Evolutionary conservation across 208 protist genomes (phyloP), one percentile per base, ranked within the genome.

Genomic region (Herpetomonas samuelpessoai): DNA sequence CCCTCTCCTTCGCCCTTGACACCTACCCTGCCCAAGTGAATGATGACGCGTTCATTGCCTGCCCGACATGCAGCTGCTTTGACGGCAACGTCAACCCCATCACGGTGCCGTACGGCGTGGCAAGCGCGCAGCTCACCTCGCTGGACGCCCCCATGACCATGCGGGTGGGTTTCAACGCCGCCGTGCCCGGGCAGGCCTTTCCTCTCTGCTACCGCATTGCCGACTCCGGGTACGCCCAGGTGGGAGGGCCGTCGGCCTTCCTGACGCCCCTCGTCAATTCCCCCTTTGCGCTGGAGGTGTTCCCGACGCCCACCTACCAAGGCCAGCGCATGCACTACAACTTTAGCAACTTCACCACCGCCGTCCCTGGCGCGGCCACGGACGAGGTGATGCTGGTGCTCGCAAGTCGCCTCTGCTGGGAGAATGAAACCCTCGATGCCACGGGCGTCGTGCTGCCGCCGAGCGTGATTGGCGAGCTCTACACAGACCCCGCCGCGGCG

Each of bases 321-420:
- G 90, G 90, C 16, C 86, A 96, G 69, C 84, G 90, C 0, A 62
- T 96, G 48, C 25, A 41, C 35, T 79, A 83, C 74, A 83, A 52
- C 45, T 74, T 92, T 54, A 76, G 54, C 27, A 57, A 27, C 49
- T 86, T 83, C 67, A 71, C 62, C 35, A 44, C 52, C 9, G 31
- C 19, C 14, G 55, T 64, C 21, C 76, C 76, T 6, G 58, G 70
- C n/a, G 41, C 28, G 18, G 38, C 39, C 47, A 46, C 49, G 18
- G 89, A 96, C 60, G 56, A 16, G 16, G 84, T 73, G 25, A 93
- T 96, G 86, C 59, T 96, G 52, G 86, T 93, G 48, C 35, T 39
- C 19, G 60, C 46, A 4, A 53, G 25, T 12, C 89, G 89, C 30
- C 22, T 51, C 24, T 96, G 89, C 68, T 93, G 86, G 89, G 89